Evolutionary conservation across 2,329 filamentous ascomycete species (phyloP).

Genomic region (Aureobasidium sp.): DNA sequence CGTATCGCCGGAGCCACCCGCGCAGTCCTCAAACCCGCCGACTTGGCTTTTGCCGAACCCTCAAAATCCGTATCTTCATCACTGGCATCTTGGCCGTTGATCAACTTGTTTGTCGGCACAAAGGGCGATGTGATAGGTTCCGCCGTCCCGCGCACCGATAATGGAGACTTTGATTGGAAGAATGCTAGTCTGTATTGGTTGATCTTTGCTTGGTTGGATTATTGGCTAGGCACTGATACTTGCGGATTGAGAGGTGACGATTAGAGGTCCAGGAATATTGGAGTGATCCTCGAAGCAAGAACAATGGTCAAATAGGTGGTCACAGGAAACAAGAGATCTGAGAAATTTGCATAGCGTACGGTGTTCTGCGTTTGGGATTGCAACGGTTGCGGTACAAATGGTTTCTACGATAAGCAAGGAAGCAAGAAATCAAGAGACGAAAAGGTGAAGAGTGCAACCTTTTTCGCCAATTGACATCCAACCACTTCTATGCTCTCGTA

Average conservation of each 20-base stretch:
- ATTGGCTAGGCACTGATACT: constrained; percentile 49
- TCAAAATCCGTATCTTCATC: constrained; percentile 26
- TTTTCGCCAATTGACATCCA: no score
- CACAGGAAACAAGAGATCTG: no score
- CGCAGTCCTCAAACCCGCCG: constrained; percentile 33
- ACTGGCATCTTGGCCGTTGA: constrained; percentile 13
- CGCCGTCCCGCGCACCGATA: constrained; percentile 63
- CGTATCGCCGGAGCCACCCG: constrained; percentile 31
- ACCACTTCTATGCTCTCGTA: no score
- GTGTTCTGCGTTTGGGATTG: no score
- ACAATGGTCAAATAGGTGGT: neutral
- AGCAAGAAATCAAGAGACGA: no score
- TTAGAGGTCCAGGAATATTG: neutral
- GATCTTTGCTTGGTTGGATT: constrained; percentile 50
- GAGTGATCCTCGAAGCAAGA: no score
- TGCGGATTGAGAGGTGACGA: constrained; percentile 50
- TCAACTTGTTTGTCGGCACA: constrained; percentile 34
- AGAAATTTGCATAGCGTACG: no score
- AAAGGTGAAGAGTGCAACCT: no score
- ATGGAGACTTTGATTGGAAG: constrained; percentile 70
- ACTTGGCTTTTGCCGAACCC: constrained; percentile 40
- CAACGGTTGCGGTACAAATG: no score
- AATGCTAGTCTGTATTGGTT: constrained; percentile 53
- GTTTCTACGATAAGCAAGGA: no score
- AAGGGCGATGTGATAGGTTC: constrained; percentile 60